A percentile compares a stretch with the other conserved stretches of the same genome.
These are phyloP conservation scores for Fomitopsis betulina DNA, from an alignment of 1,284 basidiomycete species.

Conservation along the genomic window DNA sequence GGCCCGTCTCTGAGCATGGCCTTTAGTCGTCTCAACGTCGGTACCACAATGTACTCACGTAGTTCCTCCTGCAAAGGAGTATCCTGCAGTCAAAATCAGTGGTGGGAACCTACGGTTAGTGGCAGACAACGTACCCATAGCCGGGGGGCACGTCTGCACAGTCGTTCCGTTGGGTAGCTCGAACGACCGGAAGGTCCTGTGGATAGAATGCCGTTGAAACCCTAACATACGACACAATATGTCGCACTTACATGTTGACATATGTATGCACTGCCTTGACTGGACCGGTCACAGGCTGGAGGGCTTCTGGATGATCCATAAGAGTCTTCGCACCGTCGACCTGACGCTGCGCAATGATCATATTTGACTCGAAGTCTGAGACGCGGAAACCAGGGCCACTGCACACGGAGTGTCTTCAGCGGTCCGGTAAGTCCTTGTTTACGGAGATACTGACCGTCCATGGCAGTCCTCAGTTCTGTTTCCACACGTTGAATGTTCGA, in stretches of 20 bases:
- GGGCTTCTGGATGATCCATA: conserved; percentile 38
- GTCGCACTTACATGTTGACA: conserved; percentile 53
- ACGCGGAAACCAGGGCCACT: conserved; percentile 70
- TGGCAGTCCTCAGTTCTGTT: conserved; percentile 62
- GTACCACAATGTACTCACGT: conserved; percentile 42
- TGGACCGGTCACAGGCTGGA: conserved; percentile 46
- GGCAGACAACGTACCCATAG: conserved; percentile 50
- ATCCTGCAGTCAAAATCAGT: conserved; percentile 37
- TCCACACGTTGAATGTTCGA: conserved; percentile 72
- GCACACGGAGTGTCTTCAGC: background rate
- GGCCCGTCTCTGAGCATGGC: conserved; percentile 59
- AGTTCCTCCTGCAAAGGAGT: conserved; percentile 74
- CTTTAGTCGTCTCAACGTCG: background rate
- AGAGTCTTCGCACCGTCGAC: conserved; percentile 60
- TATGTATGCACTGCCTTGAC: conserved; percentile 67
- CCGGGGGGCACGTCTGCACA: conserved; percentile 74
- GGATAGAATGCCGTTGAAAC: background rate
- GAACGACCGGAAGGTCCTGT: conserved; percentile 32
- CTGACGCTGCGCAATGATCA: conserved; percentile 63
- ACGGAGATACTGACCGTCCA: conserved; percentile 46
- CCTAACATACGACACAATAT: background rate
- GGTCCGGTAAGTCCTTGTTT: background rate
- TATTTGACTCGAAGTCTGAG: conserved; percentile 71
- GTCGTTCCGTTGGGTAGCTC: conserved; percentile 60
- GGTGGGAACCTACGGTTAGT: background rate